These are phyloP conservation scores for Apiospora koreana DNA, from an alignment of 2,329 filamentous ascomycete species.

Conservation along the genomic window DNA sequence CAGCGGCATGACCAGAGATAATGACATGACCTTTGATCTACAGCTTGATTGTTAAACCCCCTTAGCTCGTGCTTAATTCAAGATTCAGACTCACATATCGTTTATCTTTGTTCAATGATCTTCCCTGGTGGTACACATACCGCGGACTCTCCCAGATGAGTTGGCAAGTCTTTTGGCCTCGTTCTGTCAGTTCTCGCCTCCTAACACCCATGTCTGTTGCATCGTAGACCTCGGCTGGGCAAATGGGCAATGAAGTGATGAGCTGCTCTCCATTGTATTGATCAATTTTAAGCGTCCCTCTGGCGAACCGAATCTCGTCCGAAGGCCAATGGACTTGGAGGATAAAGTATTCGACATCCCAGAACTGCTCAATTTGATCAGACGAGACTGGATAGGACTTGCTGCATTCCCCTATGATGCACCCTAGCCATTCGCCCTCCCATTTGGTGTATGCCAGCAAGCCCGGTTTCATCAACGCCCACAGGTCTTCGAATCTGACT, in stretches of 20 bases:
- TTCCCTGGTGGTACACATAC: background rate
- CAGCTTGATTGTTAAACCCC: background rate
- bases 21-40: background rate
- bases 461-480: background rate
- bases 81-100: background rate
- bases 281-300: background rate
- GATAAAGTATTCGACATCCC: background rate
- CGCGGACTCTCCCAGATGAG: background rate
- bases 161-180: background rate
- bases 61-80: background rate
- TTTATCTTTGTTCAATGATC: background rate
- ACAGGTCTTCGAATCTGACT: background rate
- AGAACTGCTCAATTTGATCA: background rate
- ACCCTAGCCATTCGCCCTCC: background rate
- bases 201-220: background rate
- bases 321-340: background rate
- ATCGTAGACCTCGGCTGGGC: background rate
- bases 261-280: background rate
- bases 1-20: background rate
- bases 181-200: background rate
- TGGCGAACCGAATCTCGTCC: background rate
- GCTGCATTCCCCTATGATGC: background rate
- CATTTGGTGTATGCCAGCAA: background rate
- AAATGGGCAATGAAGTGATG: background rate
- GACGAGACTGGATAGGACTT: background rate